phyloP scores from a whole-genome alignment of 345 rosid genomes.

The Lumnitzera racemosa region DNA sequence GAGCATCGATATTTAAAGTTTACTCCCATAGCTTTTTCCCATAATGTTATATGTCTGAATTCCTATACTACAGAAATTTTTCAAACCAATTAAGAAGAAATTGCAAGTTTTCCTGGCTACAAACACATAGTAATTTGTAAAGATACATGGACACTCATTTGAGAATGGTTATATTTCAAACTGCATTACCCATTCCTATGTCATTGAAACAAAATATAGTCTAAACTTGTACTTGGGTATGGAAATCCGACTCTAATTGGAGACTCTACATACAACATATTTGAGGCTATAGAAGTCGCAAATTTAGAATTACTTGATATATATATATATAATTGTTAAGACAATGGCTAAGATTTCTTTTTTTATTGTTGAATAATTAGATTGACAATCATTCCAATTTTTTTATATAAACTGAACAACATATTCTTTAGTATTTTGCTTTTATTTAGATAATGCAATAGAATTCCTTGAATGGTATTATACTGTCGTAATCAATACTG shows the following conservation, averaged over 20 bases:
- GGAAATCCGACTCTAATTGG: slow-evolving; percentile 26
- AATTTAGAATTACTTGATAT: background rate
- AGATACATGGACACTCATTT: too few species aligned
- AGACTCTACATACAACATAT: slow-evolving; percentile 27
- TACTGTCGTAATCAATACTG: too few species aligned
- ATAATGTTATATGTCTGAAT: slow-evolving; percentile 20
- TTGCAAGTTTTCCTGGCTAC: slow-evolving; percentile 26
- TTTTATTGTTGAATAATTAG: too few species aligned
- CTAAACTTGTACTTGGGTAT: slow-evolving; percentile 22
- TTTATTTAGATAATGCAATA: too few species aligned
- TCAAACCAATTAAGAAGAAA: slow-evolving; percentile 28
- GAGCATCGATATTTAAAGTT: background rate
- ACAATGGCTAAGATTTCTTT: too few species aligned
- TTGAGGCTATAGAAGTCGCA: slow-evolving; percentile 11
- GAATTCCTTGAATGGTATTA: too few species aligned
- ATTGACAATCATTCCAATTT: too few species aligned
- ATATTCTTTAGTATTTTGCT: too few species aligned
- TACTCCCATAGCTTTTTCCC: slow-evolving; percentile 40
- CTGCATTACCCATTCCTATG: slow-evolving; percentile 10
- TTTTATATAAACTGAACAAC: too few species aligned
- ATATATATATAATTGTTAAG: too few species aligned
- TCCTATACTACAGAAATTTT: slow-evolving; percentile 22
- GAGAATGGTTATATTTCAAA: too few species aligned
- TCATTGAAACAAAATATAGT: slow-evolving; percentile 19
- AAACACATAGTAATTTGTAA: background rate